phyloP scores from a whole-genome alignment of 176 grass and related monocot genomes.

The Saccharum officinarum region DNA sequence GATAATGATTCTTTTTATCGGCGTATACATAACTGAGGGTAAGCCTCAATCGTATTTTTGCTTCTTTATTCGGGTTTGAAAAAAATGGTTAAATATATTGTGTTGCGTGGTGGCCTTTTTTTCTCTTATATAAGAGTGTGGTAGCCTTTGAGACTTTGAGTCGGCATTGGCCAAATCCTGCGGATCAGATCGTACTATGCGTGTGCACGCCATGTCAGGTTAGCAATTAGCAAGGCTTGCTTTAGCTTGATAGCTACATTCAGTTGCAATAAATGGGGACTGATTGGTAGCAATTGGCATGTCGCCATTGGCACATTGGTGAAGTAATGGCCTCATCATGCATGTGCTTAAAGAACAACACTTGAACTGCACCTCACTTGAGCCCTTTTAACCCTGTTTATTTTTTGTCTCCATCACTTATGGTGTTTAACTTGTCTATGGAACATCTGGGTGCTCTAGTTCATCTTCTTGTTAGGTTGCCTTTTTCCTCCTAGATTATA shows the following conservation, averaged over 20 bases:
- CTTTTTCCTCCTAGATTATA: neutral
- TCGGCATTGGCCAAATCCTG: conserved; percentile 12
- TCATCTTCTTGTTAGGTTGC: neutral
- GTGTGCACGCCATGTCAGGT: neutral
- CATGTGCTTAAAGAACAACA: neutral
- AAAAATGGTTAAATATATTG: neutral
- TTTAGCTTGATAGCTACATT: conserved; percentile 32
- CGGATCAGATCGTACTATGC: neutral
- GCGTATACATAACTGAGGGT: neutral
- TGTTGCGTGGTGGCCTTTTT: neutral
- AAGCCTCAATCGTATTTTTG: neutral
- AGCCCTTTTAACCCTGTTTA: neutral
- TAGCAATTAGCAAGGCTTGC: neutral
- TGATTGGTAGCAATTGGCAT: neutral
- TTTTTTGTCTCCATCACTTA: neutral
- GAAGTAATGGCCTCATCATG: neutral
- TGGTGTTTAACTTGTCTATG: neutral
- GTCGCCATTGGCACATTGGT: neutral
- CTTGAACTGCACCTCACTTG: neutral
- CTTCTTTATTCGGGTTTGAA: neutral
- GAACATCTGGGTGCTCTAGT: neutral
- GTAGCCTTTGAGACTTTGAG: neutral
- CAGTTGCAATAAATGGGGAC: conserved; percentile 26
- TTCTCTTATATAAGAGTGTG: neutral
- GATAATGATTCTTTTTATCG: neutral